Evolutionary conservation across 2,329 filamentous ascomycete species (phyloP), one percentile per base, ranked within the genome.

Genomic region (Didymella keratinophila): DNA sequence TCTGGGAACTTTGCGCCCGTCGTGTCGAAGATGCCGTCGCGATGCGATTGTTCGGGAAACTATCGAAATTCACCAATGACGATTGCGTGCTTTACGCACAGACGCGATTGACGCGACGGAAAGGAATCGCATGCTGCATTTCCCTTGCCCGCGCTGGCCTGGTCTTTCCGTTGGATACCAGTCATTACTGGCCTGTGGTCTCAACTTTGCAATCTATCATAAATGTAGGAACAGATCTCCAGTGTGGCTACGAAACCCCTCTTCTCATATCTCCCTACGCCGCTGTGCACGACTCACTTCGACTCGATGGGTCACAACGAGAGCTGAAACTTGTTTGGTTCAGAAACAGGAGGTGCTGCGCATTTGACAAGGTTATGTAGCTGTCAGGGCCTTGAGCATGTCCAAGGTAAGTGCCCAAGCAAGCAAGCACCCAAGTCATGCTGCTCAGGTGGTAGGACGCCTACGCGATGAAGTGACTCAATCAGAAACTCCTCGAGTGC

Each of bases 1-100:
- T 20, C 39, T n/a, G 18, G 4, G n/a, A 5, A 11, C 12, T 39
- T 21, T 14, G 32, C n/a, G 12, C 25, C 30, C n/a, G 49, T 32
- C 44, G 44, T 58, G 49, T 39, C 32, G 16, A 20, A 52, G 36
- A 52, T 45, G 49, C 30, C 18, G 49, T 48, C 55, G 37, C 21
- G 30, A 36, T 27, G 49, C 44, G 49, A 36, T 36, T n/a, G 16
- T 36, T n/a, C 55, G 55, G 55, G 34, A 58, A 58, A 53, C 44
- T 27, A 34, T 41, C 16, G 30, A 41, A 37, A 34, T 41, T 48
- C 50, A 58, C 56, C 56, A 58, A 58, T 58, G 46, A 58, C 25
- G 56, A 58, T 58, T 45, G 56, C 56, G 56, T 58, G 56, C 56
- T 58, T 20, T 27, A 51, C 50, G 56, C 49, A 58, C 56, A 53